phyloP scores from a whole-genome alignment of 306 rosid species.

The Vigna unguiculata region DNA sequence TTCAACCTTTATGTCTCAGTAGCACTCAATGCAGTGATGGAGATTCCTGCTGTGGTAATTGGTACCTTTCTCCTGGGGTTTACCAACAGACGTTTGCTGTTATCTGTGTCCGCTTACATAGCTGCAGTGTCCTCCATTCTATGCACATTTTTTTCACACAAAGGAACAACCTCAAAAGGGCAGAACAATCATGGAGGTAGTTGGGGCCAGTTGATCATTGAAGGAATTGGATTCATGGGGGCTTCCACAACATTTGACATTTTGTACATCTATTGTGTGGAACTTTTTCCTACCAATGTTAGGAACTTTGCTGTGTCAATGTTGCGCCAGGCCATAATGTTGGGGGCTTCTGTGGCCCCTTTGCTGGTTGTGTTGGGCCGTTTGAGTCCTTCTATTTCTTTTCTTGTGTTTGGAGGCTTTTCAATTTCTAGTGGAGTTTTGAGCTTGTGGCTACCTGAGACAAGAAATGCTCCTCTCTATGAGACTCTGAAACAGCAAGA shows the following conservation, averaged over 20 bases:
- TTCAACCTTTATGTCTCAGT: slow-evolving; percentile 40
- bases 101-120: slow-evolving; percentile 37
- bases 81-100: slow-evolving; percentile 29
- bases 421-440: slow-evolving; percentile 28
- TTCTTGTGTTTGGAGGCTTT: slow-evolving; percentile 12
- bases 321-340: slow-evolving; percentile 43
- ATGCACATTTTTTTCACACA: slow-evolving; percentile 35
- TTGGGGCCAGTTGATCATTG: slow-evolving; percentile 38
- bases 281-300: slow-evolving; percentile 48
- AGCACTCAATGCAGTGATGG: slow-evolving; percentile 41
- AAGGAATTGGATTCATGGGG: slow-evolving; percentile 45
- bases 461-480: slow-evolving; percentile 47
- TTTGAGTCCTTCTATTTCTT: slow-evolving; percentile 42
- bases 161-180: background rate
- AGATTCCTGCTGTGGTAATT: slow-evolving; percentile 41
- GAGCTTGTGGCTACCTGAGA: slow-evolving; percentile 45
- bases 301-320: slow-evolving; percentile 50
- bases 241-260: slow-evolving; percentile 49
- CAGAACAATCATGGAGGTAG: slow-evolving; percentile 1
- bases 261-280: slow-evolving; percentile 46
- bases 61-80: slow-evolving; percentile 41
- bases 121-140: slow-evolving; percentile 36
- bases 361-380: slow-evolving; percentile 43
- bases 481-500: slow-evolving; percentile 48
- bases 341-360: slow-evolving; percentile 49